Evolutionary conservation across 2,329 filamentous ascomycete species (phyloP).

Genomic region (Penicillium sumatraense): DNA sequence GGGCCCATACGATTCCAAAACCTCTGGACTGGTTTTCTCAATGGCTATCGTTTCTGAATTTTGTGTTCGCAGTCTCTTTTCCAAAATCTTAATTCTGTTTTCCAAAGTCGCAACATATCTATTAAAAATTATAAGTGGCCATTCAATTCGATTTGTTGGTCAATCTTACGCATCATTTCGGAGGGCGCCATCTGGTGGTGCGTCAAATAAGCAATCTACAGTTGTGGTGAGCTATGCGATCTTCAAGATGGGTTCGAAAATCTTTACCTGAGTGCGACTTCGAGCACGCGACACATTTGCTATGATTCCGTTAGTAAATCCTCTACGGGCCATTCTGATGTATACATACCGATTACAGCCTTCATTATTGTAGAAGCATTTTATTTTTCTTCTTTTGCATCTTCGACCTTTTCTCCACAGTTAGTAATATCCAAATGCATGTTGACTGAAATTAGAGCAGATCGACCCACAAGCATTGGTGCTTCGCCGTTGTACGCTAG

Average conservation of each 20-base stretch:
- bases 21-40: too few relatives aligned
- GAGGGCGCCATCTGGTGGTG: conserved; percentile 18
- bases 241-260: too few relatives aligned
- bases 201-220: conserved; percentile 22
- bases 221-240: background rate
- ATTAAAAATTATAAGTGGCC: background rate
- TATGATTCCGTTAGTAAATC: background rate
- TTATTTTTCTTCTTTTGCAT: conserved; percentile 18
- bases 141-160: background rate
- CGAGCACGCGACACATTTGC: conserved; percentile 19
- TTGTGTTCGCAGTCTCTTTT: conserved; percentile 12
- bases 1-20: too few relatives aligned
- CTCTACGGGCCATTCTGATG: too few relatives aligned
- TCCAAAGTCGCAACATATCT: conserved; percentile 24
- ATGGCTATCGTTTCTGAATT: background rate
- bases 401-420: conserved; percentile 8
- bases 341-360: conserved; percentile 1
- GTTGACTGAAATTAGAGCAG: background rate
- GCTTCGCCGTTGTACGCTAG: background rate
- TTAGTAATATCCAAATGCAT: too few relatives aligned
- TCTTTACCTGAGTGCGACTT: conserved; percentile 16
- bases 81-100: conserved; percentile 16
- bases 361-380: conserved; percentile 14
- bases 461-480: background rate
- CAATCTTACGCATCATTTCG: conserved; percentile 16